phyloP scores from a whole-genome alignment of 768 basidiomycete species.

The Pleurotus platypus region DNA sequence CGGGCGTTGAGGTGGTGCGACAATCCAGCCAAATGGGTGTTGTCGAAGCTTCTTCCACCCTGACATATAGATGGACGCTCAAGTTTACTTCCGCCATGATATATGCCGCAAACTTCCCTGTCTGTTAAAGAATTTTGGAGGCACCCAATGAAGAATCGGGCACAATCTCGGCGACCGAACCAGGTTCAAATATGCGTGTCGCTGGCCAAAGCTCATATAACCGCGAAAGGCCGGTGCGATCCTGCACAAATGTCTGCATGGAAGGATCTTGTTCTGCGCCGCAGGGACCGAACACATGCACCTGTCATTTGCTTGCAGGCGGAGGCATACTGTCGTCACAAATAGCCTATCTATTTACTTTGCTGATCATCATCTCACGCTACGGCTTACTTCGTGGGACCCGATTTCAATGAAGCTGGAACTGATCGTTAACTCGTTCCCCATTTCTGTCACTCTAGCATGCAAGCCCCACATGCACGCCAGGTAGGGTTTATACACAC shows the following conservation, averaged over 20 bases:
- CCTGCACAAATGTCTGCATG: constrained; percentile 1
- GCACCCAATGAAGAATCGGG: no score
- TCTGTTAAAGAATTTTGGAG: no score
- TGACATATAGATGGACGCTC: neutral
- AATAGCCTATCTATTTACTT: constrained; percentile 5
- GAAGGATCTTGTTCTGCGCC: constrained; percentile 7
- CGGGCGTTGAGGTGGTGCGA: neutral
- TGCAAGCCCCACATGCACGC: neutral
- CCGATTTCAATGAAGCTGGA: neutral
- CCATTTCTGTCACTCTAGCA: neutral
- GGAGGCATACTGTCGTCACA: constrained; percentile 7
- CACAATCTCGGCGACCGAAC: no score
- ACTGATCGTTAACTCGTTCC: neutral
- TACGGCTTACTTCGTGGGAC: neutral
- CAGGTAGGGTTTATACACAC: neutral
- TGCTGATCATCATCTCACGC: neutral
- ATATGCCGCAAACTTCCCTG: no score
- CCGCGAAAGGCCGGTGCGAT: neutral
- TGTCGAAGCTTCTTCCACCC: neutral
- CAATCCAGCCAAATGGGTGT: neutral
- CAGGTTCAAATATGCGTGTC: no score
- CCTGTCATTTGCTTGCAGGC: constrained; percentile 1
- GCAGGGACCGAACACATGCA: constrained; percentile 8
- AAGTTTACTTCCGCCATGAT: neutral
- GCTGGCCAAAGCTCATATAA: no score